Evolutionary conservation across 495 filamentous ascomycete species (phyloP).

Genomic region (Apiosordaria backusii): DNA sequence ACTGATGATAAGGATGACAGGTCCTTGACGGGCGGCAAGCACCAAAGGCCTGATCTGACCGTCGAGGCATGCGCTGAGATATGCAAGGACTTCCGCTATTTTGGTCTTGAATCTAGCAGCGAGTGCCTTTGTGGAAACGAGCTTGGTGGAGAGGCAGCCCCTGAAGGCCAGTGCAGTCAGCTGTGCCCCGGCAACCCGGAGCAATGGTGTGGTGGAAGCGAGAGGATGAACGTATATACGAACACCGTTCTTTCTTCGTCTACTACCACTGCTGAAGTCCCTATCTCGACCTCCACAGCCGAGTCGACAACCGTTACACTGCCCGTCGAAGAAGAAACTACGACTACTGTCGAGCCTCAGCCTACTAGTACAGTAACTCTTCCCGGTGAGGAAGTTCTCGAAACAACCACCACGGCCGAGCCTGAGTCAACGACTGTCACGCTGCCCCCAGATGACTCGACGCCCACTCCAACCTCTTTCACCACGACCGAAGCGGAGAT

Average conservation of each 20-base stretch:
- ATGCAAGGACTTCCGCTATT: conserved; percentile 24
- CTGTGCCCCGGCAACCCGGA: conserved; percentile 16
- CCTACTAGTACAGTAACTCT: neutral
- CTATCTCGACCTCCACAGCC: neutral
- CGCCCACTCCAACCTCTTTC: too few relatives aligned
- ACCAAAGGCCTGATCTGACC: conserved; percentile 28
- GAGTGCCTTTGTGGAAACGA: conserved; percentile 24
- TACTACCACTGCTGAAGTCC: neutral
- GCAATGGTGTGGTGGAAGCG: conserved; percentile 18
- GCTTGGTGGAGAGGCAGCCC: conserved; percentile 9
- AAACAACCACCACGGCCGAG: neutral
- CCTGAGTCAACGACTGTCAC: neutral
- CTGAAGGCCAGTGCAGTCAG: conserved; percentile 18
- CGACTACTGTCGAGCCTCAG: neutral
- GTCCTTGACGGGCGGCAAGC: conserved; percentile 19
- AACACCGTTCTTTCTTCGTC: neutral
- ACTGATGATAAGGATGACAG: conserved; percentile 29
- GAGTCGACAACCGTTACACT: neutral
- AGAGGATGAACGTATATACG: conserved; percentile 18
- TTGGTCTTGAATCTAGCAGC: conserved; percentile 19
- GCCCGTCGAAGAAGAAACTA: neutral
- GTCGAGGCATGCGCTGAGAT: conserved; percentile 33
- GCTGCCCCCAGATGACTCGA: neutral
- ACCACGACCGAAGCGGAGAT: neutral
- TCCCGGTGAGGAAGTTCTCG: neutral